A percentile compares a stretch with the other conserved stretches of the same genome.
phyloP scores from a whole-genome alignment of 306 rosid genomes.

The Trichosanthes cucumerina region DNA sequence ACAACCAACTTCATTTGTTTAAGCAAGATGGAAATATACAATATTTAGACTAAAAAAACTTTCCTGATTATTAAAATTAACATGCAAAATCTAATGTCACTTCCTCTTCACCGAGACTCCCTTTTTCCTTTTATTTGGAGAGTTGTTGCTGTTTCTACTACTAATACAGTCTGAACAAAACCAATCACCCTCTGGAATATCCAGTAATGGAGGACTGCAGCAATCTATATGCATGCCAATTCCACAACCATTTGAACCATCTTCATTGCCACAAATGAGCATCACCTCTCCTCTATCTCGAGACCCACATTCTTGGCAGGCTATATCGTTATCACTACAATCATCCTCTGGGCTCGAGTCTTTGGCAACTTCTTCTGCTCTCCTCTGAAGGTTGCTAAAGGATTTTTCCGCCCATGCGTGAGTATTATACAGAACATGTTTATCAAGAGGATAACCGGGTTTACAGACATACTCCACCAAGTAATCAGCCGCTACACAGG shows the following conservation, averaged over 20 bases:
- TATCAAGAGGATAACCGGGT: conserved; percentile 68
- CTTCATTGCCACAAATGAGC: conserved; percentile 83
- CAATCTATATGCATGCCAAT: conserved; percentile 72
- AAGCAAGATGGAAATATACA: not conserved
- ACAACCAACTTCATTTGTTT: conserved; percentile 3
- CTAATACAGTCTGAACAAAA: conserved; percentile 53
- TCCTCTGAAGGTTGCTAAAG: conserved; percentile 34
- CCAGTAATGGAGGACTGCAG: conserved; percentile 67
- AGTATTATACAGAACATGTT: conserved; percentile 58
- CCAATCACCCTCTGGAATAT: conserved; percentile 79
- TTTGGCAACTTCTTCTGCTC: conserved; percentile 47
- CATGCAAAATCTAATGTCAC: conserved; percentile 13
- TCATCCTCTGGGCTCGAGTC: conserved; percentile 19
- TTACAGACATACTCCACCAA: conserved; percentile 90
- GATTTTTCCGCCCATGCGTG: conserved; percentile 70
- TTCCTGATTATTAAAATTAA: not conserved
- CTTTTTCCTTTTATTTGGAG: conserved; percentile 41
- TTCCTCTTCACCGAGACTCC: conserved; percentile 23
- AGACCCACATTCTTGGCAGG: conserved; percentile 59
- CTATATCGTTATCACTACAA: conserved; percentile 24
- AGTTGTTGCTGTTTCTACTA: conserved; percentile 21
- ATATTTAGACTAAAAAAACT: not conserved
- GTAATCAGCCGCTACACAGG: conserved; percentile 82
- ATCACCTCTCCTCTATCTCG: conserved; percentile 71
- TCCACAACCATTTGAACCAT: conserved; percentile 75